Conservation (phyloP, 2,329 filamentous ascomycete genomes). For the Lasiodiplodia gonubiensis region DNA sequence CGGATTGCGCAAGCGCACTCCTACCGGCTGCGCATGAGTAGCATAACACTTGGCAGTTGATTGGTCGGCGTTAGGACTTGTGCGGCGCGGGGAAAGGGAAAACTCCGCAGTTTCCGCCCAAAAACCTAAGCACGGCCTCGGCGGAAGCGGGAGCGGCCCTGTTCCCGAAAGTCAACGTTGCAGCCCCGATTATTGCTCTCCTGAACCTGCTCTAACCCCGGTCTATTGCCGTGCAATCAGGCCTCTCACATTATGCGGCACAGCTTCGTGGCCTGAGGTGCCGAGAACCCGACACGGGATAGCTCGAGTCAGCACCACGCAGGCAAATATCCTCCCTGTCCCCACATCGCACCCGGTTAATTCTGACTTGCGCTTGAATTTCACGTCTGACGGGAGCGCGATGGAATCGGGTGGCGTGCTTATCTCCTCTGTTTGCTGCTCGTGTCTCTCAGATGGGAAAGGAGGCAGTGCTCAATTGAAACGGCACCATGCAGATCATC, state of each 20-base stretch:
- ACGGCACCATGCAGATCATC: constrained; percentile 13
- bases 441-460: not conserved
- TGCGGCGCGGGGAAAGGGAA: not conserved
- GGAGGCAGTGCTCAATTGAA: constrained; percentile 1
- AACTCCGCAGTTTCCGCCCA: not conserved
- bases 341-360: no score
- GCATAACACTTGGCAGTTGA: not conserved
- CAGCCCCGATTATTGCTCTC: not conserved
- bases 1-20: not conserved
- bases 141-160: not conserved
- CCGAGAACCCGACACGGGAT: not conserved
- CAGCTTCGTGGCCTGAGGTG: not conserved
- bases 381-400: not conserved
- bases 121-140: not conserved
- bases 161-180: not conserved
- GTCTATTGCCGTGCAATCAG: constrained; percentile 10
- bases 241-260: not conserved
- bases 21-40: not conserved
- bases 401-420: not conserved
- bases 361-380: no score
- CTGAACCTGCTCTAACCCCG: not conserved
- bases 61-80: not conserved
- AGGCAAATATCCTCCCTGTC: not conserved
- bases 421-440: not conserved
- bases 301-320: not conserved